Evolutionary conservation across 345 rosid genomes (phyloP).

Genomic region (Salix purpurea): DNA sequence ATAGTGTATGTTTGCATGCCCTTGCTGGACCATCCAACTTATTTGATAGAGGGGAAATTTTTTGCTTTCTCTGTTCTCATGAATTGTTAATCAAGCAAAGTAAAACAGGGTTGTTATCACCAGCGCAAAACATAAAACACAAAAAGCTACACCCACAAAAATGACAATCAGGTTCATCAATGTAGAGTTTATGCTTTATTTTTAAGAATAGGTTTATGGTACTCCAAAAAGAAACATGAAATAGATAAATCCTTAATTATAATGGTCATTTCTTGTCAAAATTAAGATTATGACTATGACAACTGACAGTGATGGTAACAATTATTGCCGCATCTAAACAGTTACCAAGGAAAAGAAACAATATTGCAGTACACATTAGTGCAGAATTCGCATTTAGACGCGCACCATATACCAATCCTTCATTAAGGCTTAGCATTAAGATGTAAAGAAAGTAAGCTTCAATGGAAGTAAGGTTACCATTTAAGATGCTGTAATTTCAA

Average conservation of each 20-base stretch:
- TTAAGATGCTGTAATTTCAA: slow-evolving; percentile 60
- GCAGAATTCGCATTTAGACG: slow-evolving; percentile 1
- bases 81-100: no score
- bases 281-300: background rate
- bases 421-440: slow-evolving; percentile 2
- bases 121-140: background rate
- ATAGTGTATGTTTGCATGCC: no score
- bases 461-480: slow-evolving; percentile 42
- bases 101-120: background rate
- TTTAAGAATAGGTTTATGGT: background rate
- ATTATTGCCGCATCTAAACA: background rate
- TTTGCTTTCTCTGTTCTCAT: no score
- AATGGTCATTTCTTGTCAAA: background rate
- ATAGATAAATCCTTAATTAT: background rate
- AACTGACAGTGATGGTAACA: background rate
- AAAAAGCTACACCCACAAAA: background rate
- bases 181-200: background rate
- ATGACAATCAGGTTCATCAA: background rate
- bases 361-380: background rate
- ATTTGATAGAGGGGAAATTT: no score
- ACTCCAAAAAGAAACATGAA: background rate
- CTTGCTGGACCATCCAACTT: no score
- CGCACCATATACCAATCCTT: background rate
- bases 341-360: background rate
- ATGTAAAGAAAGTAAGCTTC: slow-evolving; percentile 8